Conservation (phyloP, 345 rosid genomes). For the Salix brachista region DNA sequence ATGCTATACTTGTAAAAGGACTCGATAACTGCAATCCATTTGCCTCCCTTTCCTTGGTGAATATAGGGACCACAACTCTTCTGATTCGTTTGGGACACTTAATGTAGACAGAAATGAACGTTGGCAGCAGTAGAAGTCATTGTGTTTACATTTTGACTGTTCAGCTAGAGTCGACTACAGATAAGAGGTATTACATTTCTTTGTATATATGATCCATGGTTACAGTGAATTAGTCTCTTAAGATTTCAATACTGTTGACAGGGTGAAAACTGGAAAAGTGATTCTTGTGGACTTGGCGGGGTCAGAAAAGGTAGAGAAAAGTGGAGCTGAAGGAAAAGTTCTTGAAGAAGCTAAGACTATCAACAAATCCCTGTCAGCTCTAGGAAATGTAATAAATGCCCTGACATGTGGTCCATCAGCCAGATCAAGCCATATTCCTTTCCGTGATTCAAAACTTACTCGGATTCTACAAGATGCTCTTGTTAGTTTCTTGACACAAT, state of each 20-base stretch:
- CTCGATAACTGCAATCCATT: neutral
- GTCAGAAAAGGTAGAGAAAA: constrained; percentile 91
- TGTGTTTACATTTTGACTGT: constrained; percentile 57
- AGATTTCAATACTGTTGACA: constrained; percentile 21
- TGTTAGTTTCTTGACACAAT: constrained; percentile 37
- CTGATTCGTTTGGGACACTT: constrained; percentile 23
- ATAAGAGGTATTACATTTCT: constrained; percentile 45
- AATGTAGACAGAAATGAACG: constrained; percentile 68
- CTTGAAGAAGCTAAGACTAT: constrained; percentile 94
- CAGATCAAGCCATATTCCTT: constrained; percentile 70
- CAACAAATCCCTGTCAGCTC: constrained; percentile 84
- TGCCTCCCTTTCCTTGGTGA: neutral
- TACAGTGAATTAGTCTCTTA: neutral
- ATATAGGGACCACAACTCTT: neutral
- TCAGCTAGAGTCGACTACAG: constrained; percentile 48
- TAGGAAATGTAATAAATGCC: constrained; percentile 84
- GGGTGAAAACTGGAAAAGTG: constrained; percentile 62
- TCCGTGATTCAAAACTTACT: constrained; percentile 92
- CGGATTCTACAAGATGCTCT: constrained; percentile 84
- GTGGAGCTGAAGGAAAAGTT: constrained; percentile 91
- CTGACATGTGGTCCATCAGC: constrained; percentile 63
- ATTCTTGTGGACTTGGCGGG: constrained; percentile 90
- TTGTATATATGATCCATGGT: neutral
- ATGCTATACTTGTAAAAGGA: neutral
- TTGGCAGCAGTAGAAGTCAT: constrained; percentile 92